Conservation (phyloP, 2,329 filamentous ascomycete species). For the Curvularia sp. region DNA sequence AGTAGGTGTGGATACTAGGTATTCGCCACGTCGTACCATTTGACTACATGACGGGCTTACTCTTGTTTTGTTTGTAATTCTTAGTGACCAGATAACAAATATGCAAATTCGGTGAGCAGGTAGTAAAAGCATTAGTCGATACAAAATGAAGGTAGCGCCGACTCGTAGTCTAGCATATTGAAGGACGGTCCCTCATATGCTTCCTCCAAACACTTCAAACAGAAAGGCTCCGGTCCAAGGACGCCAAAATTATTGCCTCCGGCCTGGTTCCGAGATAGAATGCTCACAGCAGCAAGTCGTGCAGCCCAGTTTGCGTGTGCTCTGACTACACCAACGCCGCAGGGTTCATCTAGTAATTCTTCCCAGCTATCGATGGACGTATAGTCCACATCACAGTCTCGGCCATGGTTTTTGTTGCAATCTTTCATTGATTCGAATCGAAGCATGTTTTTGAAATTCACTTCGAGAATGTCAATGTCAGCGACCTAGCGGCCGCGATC, state of each 20-base stretch:
- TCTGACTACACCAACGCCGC: neutral
- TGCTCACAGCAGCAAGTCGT: neutral
- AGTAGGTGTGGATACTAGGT: no score
- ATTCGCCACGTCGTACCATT: neutral
- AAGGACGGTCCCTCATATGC: no score
- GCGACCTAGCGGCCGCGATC: neutral
- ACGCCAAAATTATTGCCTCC: neutral
- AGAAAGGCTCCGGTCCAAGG: neutral
- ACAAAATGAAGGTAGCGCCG: neutral
- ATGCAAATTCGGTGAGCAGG: no score
- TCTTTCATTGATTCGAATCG: neutral
- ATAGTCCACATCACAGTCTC: neutral
- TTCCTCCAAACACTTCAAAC: neutral
- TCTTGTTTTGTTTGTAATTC: neutral
- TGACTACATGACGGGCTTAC: neutral
- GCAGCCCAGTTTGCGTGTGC: neutral
- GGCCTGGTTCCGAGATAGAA: neutral
- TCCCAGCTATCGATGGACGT: neutral
- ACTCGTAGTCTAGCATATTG: neutral
- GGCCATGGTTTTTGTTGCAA: neutral
- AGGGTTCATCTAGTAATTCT: neutral
- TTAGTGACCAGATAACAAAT: neutral
- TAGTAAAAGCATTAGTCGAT: neutral
- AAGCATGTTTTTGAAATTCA: neutral
- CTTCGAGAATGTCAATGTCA: neutral